phyloP scores from a whole-genome alignment of 345 rosid genomes.

The Dimocarpus longan region DNA sequence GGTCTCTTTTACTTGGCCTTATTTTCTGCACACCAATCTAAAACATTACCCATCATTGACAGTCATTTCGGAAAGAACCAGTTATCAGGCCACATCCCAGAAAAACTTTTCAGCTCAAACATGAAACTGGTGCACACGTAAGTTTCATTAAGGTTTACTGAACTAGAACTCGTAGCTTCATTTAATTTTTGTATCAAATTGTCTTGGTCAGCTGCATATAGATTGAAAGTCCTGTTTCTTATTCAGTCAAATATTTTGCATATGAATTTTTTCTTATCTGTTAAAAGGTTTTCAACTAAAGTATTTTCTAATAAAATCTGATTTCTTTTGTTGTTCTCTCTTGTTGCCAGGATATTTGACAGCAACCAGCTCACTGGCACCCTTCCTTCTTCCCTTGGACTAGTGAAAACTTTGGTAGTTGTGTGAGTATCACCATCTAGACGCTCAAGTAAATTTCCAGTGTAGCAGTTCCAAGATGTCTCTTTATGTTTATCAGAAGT shows the following conservation, averaged over 20 bases:
- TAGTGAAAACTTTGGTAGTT: constrained; percentile 53
- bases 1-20: neutral
- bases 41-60: constrained; percentile 15
- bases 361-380: constrained; percentile 59
- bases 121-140: constrained; percentile 84
- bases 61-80: constrained; percentile 81
- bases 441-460: neutral
- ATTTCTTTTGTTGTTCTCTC: neutral
- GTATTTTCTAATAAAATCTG: too few relatives aligned
- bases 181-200: too few relatives aligned
- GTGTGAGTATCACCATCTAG: constrained; percentile 61
- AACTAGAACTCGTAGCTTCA: neutral
- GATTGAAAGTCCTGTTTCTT: too few relatives aligned
- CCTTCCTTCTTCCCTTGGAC: constrained; percentile 68
- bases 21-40: constrained; percentile 2
- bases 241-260: too few relatives aligned
- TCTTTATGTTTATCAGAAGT: too few relatives aligned
- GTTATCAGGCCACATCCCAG: constrained; percentile 68
- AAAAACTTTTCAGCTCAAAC: constrained; percentile 58
- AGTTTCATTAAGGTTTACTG: constrained; percentile 28
- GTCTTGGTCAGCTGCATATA: too few relatives aligned
- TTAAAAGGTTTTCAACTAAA: too few relatives aligned
- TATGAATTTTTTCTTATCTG: too few relatives aligned
- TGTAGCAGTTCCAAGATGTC: neutral
- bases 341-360: constrained; percentile 63